A percentile compares a stretch with the other conserved stretches of the same genome.
Evolutionary conservation across 1,284 basidiomycete species (phyloP).

Genomic region (Wallemia mellicola): DNA sequence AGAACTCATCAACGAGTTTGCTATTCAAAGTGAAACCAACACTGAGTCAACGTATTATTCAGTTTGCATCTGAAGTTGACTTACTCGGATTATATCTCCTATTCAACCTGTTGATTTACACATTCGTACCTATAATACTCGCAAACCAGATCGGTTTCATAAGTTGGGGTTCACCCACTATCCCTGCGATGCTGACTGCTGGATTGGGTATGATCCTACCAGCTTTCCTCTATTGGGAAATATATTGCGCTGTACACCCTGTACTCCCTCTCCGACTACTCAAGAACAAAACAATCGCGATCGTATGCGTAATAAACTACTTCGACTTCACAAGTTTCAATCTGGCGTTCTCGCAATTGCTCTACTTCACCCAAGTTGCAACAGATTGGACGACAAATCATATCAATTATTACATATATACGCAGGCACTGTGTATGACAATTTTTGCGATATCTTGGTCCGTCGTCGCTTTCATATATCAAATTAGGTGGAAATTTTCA

Average conservation of each 20-base stretch:
- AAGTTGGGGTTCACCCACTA: neutral
- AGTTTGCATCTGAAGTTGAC: neutral
- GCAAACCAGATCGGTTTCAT: neutral
- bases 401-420: neutral
- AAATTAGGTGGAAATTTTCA: neutral
- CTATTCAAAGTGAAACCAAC: neutral
- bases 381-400: neutral
- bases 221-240: neutral
- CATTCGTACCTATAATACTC: neutral
- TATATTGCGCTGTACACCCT: neutral
- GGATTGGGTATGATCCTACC: neutral
- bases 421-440: neutral
- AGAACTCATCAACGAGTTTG: neutral
- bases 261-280: neutral
- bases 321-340: neutral
- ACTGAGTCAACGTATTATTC: neutral
- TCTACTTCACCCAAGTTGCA: neutral
- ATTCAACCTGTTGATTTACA: neutral
- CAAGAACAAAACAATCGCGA: neutral
- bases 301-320: neutral
- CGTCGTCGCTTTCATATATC: neutral
- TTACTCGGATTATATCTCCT: neutral
- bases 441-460: neutral
- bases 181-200: neutral
- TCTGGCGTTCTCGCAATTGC: neutral